A percentile compares a stretch with the other conserved stretches of the same genome.
These are phyloP conservation scores for Fraxinus cuspidata DNA, from an alignment of 257 asterid species.

Conservation along the genomic window DNA sequence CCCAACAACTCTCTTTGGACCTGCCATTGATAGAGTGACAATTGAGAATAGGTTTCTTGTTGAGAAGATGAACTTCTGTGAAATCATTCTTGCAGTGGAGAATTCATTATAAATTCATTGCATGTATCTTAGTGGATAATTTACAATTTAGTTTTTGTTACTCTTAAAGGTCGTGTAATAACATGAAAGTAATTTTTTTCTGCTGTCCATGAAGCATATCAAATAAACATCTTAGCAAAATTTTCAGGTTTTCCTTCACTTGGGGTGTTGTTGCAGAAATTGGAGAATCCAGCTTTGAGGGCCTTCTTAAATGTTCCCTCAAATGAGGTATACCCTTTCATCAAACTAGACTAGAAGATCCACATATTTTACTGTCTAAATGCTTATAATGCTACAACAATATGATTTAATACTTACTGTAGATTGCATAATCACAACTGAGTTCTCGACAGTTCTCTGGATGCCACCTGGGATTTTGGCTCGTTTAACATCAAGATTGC, in stretches of 20 bases:
- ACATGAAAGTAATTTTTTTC: constrained; percentile 5
- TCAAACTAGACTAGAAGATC: constrained; percentile 21
- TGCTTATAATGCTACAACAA: constrained; percentile 14
- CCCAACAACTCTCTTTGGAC: neutral
- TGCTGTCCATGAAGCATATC: constrained; percentile 16
- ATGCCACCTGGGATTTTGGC: neutral
- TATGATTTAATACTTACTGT: neutral
- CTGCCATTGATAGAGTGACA: neutral
- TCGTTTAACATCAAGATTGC: constrained; percentile 1
- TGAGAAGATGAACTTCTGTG: constrained; percentile 11
- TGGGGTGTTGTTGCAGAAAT: constrained; percentile 86
- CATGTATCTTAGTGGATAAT: neutral
- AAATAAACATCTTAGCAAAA: constrained; percentile 16
- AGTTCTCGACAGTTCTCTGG: constrained; percentile 7
- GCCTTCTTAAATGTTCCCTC: constrained; percentile 81
- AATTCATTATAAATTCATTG: constrained; percentile 1
- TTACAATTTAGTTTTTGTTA: constrained; percentile 7
- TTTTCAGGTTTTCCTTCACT: constrained; percentile 91
- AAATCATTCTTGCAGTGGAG: constrained; percentile 16
- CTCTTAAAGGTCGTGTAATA: constrained; percentile 10
- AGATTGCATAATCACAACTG: neutral
- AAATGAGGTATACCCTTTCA: constrained; percentile 64
- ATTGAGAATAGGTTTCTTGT: neutral
- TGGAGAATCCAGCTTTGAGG: constrained; percentile 97
- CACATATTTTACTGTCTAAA: constrained; percentile 9